Conservation (phyloP, 768 basidiomycete species). For the Kwoniella sp. region DNA sequence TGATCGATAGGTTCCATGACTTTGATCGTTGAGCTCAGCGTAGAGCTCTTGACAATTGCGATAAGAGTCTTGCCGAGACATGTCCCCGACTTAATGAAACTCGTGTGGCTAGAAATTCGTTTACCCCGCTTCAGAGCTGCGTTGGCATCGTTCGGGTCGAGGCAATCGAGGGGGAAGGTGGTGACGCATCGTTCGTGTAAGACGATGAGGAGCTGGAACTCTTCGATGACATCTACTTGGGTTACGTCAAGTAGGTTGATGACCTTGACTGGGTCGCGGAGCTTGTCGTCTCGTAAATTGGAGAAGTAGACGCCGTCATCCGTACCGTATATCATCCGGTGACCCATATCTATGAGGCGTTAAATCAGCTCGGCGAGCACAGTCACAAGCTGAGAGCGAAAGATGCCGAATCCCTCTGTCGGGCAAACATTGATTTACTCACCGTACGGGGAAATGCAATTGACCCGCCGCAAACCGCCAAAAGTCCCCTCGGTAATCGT, state of each 20-base stretch:
- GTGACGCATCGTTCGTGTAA: constrained; percentile 98
- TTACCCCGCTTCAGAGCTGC: constrained; percentile 91
- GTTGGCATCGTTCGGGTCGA: constrained; percentile 86
- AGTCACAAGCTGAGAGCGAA: neutral
- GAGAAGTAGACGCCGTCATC: constrained; percentile 96
- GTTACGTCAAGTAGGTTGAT: constrained; percentile 83
- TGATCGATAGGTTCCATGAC: constrained; percentile 94
- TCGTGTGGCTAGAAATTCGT: constrained; percentile 90
- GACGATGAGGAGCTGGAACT: constrained; percentile 93
- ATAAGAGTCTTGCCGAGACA: constrained; percentile 90
- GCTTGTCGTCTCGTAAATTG: constrained; percentile 73
- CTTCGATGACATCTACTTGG: constrained; percentile 94
- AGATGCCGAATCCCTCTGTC: neutral
- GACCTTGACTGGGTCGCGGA: constrained; percentile 81
- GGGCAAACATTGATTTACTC: constrained; percentile 59
- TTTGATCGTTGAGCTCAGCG: constrained; percentile 95
- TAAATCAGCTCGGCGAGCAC: too few relatives aligned
- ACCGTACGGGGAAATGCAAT: constrained; percentile 88
- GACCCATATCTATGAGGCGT: constrained; percentile 75
- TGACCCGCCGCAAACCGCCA: constrained; percentile 78
- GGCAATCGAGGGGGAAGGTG: constrained; percentile 89
- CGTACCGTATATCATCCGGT: constrained; percentile 91
- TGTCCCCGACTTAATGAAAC: constrained; percentile 95
- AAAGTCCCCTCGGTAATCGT: constrained; percentile 88
- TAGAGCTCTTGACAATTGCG: constrained; percentile 94